phyloP scores from a whole-genome alignment of 2,329 filamentous ascomycete species.

The Mollisia scopiformis region DNA sequence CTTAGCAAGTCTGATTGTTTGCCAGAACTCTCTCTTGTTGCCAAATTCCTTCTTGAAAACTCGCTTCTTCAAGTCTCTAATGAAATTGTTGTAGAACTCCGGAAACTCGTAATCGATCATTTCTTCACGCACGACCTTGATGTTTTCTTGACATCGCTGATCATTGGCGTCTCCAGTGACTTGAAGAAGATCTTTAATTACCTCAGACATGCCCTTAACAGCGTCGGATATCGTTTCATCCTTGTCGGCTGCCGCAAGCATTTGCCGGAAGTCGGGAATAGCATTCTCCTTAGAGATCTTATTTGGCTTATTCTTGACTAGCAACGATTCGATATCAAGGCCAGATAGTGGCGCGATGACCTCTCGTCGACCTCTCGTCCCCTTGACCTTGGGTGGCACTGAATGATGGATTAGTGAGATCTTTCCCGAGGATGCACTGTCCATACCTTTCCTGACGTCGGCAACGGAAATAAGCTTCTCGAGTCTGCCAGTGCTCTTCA shows the following conservation, averaged over 20 bases:
- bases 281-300: conserved; percentile 72
- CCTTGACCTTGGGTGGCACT: conserved; percentile 81
- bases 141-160: too few species aligned
- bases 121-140: conserved; percentile 73
- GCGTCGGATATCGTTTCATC: conserved; percentile 67
- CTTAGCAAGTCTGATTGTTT: conserved; percentile 64
- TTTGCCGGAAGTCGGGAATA: conserved; percentile 88
- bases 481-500: conserved; percentile 58
- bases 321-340: conserved; percentile 80
- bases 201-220: conserved; percentile 71
- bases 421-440: background rate
- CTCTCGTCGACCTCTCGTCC: conserved; percentile 65
- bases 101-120: conserved; percentile 77
- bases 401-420: conserved; percentile 26
- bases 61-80: conserved; percentile 71
- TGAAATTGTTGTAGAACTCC: conserved; percentile 73
- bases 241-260: conserved; percentile 63
- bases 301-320: conserved; percentile 59
- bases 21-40: conserved; percentile 78
- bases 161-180: conserved; percentile 80
- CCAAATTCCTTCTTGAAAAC: conserved; percentile 71
- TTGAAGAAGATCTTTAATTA: conserved; percentile 70
- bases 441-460: conserved; percentile 79
- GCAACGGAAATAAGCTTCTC: conserved; percentile 68
- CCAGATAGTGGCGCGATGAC: conserved; percentile 83